A percentile compares a stretch with the other conserved stretches of the same genome.
phyloP scores from a whole-genome alignment of 352 stramenopile species.

The Pythium plurisporium region DNA sequence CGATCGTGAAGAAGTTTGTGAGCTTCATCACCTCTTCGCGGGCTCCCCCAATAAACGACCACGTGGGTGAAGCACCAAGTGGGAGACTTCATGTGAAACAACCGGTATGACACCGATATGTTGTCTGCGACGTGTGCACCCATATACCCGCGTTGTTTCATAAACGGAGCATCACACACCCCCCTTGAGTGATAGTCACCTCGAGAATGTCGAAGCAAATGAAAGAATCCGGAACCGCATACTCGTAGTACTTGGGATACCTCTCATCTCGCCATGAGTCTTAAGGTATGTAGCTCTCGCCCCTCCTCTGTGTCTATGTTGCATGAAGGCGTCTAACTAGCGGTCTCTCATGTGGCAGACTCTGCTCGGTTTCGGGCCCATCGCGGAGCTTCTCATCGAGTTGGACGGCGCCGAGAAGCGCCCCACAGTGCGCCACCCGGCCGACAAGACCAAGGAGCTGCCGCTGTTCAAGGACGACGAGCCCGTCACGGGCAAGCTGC shows the following conservation, averaged over 20 bases:
- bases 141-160: neutral
- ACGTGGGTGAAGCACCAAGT: conserved; percentile 13
- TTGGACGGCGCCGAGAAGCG: conserved; percentile 32
- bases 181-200: neutral
- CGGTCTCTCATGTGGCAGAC: too few species aligned
- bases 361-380: conserved; percentile 50
- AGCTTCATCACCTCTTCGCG: conserved; percentile 9
- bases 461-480: conserved; percentile 55
- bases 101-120: conserved; percentile 7
- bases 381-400: conserved; percentile 35
- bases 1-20: conserved; percentile 1
- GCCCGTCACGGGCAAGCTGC: conserved; percentile 57
- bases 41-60: conserved; percentile 1
- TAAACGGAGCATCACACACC: neutral
- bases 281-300: conserved; percentile 24
- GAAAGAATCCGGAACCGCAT: neutral
- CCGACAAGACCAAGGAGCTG: conserved; percentile 32
- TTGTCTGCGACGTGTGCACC: conserved; percentile 8
- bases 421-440: conserved; percentile 22
- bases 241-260: too few species aligned
- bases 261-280: conserved; percentile 20
- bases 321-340: too few species aligned
- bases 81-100: neutral
- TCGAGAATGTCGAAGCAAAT: conserved; percentile 17
- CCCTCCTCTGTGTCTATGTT: neutral